These are phyloP conservation scores for Protea cynaroides DNA, from an alignment of 164 flowering plant species.

Conservation along the genomic window DNA sequence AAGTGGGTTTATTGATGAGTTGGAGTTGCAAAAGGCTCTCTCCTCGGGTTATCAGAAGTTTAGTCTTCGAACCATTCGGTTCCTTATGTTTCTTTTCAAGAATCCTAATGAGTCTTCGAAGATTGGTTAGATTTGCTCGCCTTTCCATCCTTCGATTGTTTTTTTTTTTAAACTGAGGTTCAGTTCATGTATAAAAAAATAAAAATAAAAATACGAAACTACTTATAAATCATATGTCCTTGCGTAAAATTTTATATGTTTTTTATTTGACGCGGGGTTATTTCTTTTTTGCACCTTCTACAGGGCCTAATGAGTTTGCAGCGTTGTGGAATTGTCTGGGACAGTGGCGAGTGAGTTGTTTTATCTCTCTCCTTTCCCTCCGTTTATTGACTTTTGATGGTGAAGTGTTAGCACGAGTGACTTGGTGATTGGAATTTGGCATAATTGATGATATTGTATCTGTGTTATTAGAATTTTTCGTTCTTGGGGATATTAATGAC, in stretches of 20 bases:
- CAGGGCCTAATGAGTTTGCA: constrained; percentile 75
- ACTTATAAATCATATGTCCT: no score
- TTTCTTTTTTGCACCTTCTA: neutral
- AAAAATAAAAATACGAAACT: no score
- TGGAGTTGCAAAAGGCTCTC: constrained; percentile 60
- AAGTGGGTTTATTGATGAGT: constrained; percentile 73
- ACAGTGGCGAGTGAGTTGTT: constrained; percentile 71
- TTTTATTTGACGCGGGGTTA: neutral
- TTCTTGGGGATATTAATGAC: no score
- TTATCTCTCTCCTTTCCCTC: neutral
- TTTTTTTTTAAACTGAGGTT: no score
- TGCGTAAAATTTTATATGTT: neutral
- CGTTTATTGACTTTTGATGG: neutral
- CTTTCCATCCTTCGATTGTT: neutral
- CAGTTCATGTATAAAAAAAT: no score
- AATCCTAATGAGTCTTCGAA: constrained; percentile 32
- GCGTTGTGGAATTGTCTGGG: constrained; percentile 79
- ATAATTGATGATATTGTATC: no score
- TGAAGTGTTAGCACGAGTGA: no score
- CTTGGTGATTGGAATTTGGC: no score
- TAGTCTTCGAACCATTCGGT: constrained; percentile 44
- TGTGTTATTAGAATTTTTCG: no score
- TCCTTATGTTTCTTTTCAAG: constrained; percentile 72
- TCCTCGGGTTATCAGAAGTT: constrained; percentile 52
- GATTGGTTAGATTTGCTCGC: constrained; percentile 35